A percentile compares a stretch with the other conserved stretches of the same genome.
These are phyloP conservation scores for Mariannaea elegans DNA, from an alignment of 2,329 filamentous ascomycete genomes.

Conservation along the genomic window DNA sequence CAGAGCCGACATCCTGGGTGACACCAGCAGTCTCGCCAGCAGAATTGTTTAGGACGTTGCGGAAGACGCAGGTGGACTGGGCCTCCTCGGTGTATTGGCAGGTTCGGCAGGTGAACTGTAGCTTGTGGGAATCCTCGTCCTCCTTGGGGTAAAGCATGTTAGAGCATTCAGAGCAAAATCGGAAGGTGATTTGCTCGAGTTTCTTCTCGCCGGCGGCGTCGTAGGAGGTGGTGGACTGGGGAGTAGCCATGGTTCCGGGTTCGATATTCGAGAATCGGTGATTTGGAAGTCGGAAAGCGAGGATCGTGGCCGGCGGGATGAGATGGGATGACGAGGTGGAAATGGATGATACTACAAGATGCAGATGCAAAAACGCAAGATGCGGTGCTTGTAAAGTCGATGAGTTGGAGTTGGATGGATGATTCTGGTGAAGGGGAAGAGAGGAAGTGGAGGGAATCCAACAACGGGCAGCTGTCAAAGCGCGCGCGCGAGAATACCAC, in stretches of 20 bases:
- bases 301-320: constrained; percentile 7
- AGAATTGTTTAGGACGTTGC: constrained; percentile 90
- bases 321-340: constrained; percentile 11
- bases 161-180: constrained; percentile 98
- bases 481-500: constrained; percentile 27
- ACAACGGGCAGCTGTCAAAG: constrained; percentile 5
- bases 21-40: constrained; percentile 96
- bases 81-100: constrained; percentile 92
- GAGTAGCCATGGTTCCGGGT: constrained; percentile 61
- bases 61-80: constrained; percentile 90
- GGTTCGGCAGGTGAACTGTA: constrained; percentile 95
- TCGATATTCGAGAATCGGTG: constrained; percentile 8
- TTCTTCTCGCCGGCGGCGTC: constrained; percentile 58
- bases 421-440: constrained; percentile 21
- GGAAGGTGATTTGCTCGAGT: constrained; percentile 88
- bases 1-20: constrained; percentile 94
- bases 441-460: constrained; percentile 21
- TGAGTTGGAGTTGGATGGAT: constrained; percentile 15
- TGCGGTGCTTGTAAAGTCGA: constrained; percentile 23
- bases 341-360: not conserved
- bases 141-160: constrained; percentile 99
- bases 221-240: constrained; percentile 58
- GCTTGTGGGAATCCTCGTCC: constrained; percentile 81
- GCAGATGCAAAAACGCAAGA: constrained; percentile 2
- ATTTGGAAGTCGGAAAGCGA: not conserved